Percentiles rank a stretch among this genome's conserved stretches.
Conservation (phyloP, 148 eudicot species). For the Chenopodium formosanum region DNA sequence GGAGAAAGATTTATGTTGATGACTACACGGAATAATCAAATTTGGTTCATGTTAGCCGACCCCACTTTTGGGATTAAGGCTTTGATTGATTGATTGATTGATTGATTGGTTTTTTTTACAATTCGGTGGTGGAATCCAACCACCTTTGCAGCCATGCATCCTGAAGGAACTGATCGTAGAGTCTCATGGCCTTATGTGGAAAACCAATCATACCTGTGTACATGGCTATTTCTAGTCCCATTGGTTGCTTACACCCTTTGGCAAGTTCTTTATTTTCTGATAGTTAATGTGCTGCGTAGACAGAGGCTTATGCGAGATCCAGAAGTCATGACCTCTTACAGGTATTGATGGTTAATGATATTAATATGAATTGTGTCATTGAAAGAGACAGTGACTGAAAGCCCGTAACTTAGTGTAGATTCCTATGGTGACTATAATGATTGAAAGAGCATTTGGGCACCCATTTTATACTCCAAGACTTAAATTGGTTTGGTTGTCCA, state of each 20-base stretch:
- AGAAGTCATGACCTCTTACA: slow-evolving; percentile 99
- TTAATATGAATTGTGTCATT: not conserved
- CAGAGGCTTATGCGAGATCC: slow-evolving; percentile 91
- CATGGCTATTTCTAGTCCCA: slow-evolving; percentile 89
- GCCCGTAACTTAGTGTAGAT: not conserved
- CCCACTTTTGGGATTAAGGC: too few relatives aligned
- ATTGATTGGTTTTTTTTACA: slow-evolving; percentile 91
- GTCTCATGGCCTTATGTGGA: slow-evolving; percentile 87
- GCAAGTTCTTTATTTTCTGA: slow-evolving; percentile 85
- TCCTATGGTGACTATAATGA: not conserved
- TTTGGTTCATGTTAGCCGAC: too few relatives aligned
- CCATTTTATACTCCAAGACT: too few relatives aligned
- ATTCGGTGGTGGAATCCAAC: slow-evolving; percentile 96
- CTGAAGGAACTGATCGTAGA: slow-evolving; percentile 67
- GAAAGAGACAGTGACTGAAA: not conserved
- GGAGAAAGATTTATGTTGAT: too few relatives aligned
- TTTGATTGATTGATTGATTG: too few relatives aligned
- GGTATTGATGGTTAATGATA: slow-evolving; percentile 34
- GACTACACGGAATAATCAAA: too few relatives aligned
- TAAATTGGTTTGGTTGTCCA: not conserved
- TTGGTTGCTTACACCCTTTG: slow-evolving; percentile 78
- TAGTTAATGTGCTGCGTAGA: slow-evolving; percentile 80
- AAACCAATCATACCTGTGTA: slow-evolving; percentile 60
- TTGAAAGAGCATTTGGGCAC: not conserved
- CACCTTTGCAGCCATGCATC: slow-evolving; percentile 87